Evolutionary conservation across 2,329 filamentous ascomycete species (phyloP).

Genomic region (Fusarium sp.): DNA sequence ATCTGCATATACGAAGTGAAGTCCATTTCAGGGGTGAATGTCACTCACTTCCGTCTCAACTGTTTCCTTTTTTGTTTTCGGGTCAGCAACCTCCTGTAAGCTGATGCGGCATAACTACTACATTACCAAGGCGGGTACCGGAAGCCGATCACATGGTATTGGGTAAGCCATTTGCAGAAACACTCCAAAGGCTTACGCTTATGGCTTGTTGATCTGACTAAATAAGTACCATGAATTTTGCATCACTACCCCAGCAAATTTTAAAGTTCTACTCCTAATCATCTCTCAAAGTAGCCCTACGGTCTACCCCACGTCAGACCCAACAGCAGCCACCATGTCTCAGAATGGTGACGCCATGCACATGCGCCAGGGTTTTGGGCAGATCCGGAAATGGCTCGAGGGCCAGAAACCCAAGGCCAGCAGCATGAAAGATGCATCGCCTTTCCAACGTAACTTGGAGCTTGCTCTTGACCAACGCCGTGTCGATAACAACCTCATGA

Average conservation of each 20-base stretch:
- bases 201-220: not conserved
- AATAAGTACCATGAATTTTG: not conserved
- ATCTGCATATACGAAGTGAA: not conserved
- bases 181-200: not conserved
- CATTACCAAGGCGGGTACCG: not conserved
- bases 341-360: not conserved
- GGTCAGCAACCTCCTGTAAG: no score
- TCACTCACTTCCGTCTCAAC: not conserved
- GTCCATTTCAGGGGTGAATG: not conserved
- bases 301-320: not conserved
- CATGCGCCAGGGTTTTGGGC: not conserved
- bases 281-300: not conserved
- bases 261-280: no score
- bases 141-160: not conserved
- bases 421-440: not conserved
- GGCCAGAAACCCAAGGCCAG: not conserved
- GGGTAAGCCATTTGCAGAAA: not conserved
- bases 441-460: not conserved
- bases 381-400: not conserved
- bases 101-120: no score
- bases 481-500: not conserved
- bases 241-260: no score
- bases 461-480: not conserved
- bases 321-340: not conserved
- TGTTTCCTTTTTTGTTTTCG: not conserved